These are phyloP conservation scores for Barnettozyma wickerhamii DNA, from an alignment of 805 yeast species.

Conservation along the genomic window DNA sequence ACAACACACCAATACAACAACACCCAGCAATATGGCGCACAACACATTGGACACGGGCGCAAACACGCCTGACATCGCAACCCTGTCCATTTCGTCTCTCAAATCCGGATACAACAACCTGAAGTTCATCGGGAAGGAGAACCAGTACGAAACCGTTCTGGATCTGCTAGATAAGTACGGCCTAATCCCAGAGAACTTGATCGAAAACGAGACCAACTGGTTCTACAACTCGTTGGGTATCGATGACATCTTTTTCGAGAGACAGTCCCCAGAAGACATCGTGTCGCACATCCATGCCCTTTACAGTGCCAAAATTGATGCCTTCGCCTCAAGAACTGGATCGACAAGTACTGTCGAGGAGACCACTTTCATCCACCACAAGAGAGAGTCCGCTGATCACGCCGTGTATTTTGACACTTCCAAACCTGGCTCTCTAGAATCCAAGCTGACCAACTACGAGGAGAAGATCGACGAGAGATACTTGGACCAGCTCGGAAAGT, in stretches of 20 bases:
- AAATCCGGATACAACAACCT: constrained; percentile 66
- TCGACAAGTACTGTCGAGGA: constrained; percentile 2
- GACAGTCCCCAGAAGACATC: constrained; percentile 75
- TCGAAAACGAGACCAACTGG: constrained; percentile 86
- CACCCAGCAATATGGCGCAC: not conserved
- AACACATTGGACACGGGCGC: constrained; percentile 1
- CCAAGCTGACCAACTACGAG: constrained; percentile 53
- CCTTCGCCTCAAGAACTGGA: constrained; percentile 52
- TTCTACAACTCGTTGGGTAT: constrained; percentile 85
- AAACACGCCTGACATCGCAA: constrained; percentile 32
- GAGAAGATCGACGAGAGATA: constrained; percentile 76
- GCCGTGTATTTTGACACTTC: constrained; percentile 88
- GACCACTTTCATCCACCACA: constrained; percentile 66
- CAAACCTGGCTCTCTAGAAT: constrained; percentile 40
- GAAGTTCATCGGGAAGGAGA: constrained; percentile 75
- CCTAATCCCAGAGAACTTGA: constrained; percentile 81
- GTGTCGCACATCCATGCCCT: constrained; percentile 82
- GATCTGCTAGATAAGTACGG: constrained; percentile 80
- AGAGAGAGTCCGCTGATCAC: constrained; percentile 75
- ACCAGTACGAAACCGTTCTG: constrained; percentile 76
- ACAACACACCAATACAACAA: not conserved
- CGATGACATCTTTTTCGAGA: constrained; percentile 87
- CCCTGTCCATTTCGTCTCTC: constrained; percentile 37
- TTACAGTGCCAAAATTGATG: constrained; percentile 90
- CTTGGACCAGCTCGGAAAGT: constrained; percentile 48